Evolutionary conservation across 2,329 filamentous ascomycete genomes (phyloP), one percentile per base, ranked within the genome.

Genomic region (Bipolaris gigantea): DNA sequence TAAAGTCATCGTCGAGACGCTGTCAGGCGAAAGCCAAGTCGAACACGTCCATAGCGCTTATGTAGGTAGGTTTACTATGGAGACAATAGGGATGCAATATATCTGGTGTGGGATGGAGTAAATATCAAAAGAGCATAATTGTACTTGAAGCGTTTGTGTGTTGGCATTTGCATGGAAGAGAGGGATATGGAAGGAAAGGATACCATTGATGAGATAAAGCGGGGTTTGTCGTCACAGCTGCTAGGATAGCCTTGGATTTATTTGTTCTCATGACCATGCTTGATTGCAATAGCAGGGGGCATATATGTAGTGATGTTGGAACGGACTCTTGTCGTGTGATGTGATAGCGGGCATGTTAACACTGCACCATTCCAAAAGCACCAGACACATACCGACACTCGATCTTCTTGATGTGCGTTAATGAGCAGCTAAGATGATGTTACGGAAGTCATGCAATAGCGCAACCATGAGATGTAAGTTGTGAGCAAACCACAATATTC

Each of bases 101-200:
- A 41, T 40, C 44, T 50, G 55, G 11, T 48, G 39, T 33, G 45
- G 21, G 53, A 40, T 41, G 52, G 32, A 47, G 39, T 53, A 44
- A 53, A 56, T 52, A 56, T 50, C 43, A 43, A 50, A 48, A 45
- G 30, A 56, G 54, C 55, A 57, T 57, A 57, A 45, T 57, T 57
- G 41, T 57, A 55, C 48, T 57, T 57, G 40, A 48, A 60, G 55
- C 57, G 57, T 59, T 59, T 38, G 57, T 55, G 50, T 57, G 57
- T 53, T 55, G 57, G 57, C 57, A 60, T 60, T 60, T 60, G 57
- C 57, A 60, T 55, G 57, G 57, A 48, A 44, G 55, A 55, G 50
- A 43, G 51, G 51, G 34, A 47, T 23, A 52, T 34, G 53, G 30
- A 46, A 42, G 55, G 38, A 23, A 23, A 57, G 55, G 51, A 57